Evolutionary conservation across 805 yeast species (phyloP), one percentile per base, ranked within the genome.

Genomic region (Nematodospora valgi): DNA sequence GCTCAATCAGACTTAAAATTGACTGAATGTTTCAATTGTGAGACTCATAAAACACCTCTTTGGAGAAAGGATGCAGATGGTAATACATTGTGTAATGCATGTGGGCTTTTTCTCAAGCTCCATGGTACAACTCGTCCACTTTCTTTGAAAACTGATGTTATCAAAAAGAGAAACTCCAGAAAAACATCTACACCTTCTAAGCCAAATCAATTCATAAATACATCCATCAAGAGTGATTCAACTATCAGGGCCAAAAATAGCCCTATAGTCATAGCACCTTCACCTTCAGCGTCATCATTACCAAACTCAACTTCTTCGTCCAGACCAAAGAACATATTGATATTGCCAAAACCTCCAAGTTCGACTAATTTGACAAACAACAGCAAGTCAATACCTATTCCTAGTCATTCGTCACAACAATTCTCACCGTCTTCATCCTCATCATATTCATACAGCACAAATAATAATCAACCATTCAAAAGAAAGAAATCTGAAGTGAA

Each of bases 111-210:
- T 47, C 66, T 70, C 34, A 77, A 77, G 46, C 52, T 78, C 13
- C 84, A 78, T 47, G 84, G 84, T 13, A 74, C 82, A 2, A 74
- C 76, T 51, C 56, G 84, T 34, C 84, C 84, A 2, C 56, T 78
- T 15, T 70, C 80, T n/a, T 58, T 75, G 40, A 75, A 75, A 41
- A 75, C 77, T 0, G 81, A 75, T 44, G 72, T 74, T 9, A 78
- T 78, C 34, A 75, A 74, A 39, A 78, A 77, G 52, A 58, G 84
- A 48, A 34, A 35, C 19, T 38, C 42, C 4, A 16, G 36, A 21
- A 38, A 38, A 32, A 10, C 39, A 4, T 16, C 17, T 17, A 34
- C 21, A 25, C 13, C 30, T 10, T 25, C 44, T 13, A 38, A 19
- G 19, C n/a, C 32, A 14, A 31, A 35, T 14, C 32, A 27, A 20